These are phyloP conservation scores for Phytophthora colocasiae DNA, from an alignment of 352 stramenopile genomes.

Conservation along the genomic window DNA sequence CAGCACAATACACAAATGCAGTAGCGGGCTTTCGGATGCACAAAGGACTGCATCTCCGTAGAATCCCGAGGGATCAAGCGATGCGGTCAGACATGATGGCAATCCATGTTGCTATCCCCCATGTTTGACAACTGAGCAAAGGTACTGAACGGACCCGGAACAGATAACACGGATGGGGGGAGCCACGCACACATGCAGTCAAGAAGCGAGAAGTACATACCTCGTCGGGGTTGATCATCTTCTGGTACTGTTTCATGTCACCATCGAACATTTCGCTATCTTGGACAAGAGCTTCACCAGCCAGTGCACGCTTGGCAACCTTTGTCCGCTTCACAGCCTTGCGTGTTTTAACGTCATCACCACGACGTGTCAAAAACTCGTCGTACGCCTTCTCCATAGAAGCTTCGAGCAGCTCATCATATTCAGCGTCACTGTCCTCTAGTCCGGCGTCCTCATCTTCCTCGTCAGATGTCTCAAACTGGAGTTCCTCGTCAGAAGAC, in stretches of 20 bases:
- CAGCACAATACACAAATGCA: slow-evolving; percentile 5
- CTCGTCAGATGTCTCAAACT: slow-evolving; percentile 38
- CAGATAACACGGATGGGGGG: slow-evolving; percentile 93
- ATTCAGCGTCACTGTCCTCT: slow-evolving; percentile 78
- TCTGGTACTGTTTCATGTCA: slow-evolving; percentile 79
- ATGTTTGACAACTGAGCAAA: slow-evolving; percentile 93
- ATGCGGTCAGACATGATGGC: slow-evolving; percentile 86
- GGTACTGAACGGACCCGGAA: slow-evolving; percentile 88
- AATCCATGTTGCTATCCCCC: slow-evolving; percentile 78
- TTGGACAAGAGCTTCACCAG: slow-evolving; percentile 79
- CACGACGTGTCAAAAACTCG: slow-evolving; percentile 76
- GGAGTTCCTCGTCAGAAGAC: slow-evolving; percentile 51
- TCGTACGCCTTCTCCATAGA: slow-evolving; percentile 91
- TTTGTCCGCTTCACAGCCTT: slow-evolving; percentile 90
- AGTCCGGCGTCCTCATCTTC: slow-evolving; percentile 44
- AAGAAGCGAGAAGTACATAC: slow-evolving; percentile 55
- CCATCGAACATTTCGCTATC: slow-evolving; percentile 87
- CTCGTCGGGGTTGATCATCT: slow-evolving; percentile 90
- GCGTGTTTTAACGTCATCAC: slow-evolving; percentile 82
- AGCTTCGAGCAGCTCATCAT: slow-evolving; percentile 77
- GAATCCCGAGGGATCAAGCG: slow-evolving; percentile 35
- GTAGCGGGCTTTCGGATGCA: slow-evolving; percentile 65
- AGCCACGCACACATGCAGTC: slow-evolving; percentile 32
- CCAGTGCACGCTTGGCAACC: slow-evolving; percentile 83
- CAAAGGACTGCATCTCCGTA: slow-evolving; percentile 71